Evolutionary conservation across 768 basidiomycete genomes (phyloP).

Genomic region (Trametes meyenii): DNA sequence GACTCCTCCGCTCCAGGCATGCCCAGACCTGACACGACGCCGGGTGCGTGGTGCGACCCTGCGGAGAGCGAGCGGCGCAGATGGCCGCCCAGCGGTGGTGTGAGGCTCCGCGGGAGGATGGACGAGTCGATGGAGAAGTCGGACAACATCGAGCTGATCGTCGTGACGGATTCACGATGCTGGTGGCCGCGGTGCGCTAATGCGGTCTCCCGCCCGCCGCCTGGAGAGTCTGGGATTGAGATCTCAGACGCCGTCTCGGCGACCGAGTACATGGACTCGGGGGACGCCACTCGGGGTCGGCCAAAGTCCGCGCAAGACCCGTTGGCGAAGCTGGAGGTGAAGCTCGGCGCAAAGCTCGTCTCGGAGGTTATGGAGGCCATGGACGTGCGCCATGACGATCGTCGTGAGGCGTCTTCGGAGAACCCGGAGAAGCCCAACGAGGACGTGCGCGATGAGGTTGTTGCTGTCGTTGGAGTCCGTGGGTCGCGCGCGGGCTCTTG

Average conservation of each 20-base stretch:
- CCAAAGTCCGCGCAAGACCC: conserved; percentile 25
- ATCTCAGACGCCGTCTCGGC: background rate
- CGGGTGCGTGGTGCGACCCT: conserved; percentile 21
- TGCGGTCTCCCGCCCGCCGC: conserved; percentile 11
- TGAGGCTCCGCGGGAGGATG: conserved; percentile 28
- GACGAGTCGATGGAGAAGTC: conserved; percentile 34
- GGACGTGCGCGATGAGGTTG: conserved; percentile 24
- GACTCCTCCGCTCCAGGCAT: conserved; percentile 27
- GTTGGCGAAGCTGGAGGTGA: conserved; percentile 17
- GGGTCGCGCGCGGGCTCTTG: conserved; percentile 1
- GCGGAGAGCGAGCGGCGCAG: conserved; percentile 28
- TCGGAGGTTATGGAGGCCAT: conserved; percentile 19
- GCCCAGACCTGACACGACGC: background rate
- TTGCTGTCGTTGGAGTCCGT: conserved; percentile 15
- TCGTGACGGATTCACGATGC: conserved; percentile 32
- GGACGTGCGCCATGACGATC: conserved; percentile 32
- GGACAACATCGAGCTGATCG: conserved; percentile 35
- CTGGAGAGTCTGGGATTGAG: background rate
- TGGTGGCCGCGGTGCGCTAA: conserved; percentile 10
- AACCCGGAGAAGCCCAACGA: conserved; percentile 28
- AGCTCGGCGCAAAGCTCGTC: conserved; percentile 18
- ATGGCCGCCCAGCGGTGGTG: conserved; percentile 20
- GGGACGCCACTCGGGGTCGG: conserved; percentile 9
- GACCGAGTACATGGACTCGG: conserved; percentile 13
- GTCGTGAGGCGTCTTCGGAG: conserved; percentile 24